Percentiles rank a stretch among this genome's conserved stretches.
These are phyloP conservation scores for Tylopilus vinaceipallidus DNA, from an alignment of 768 basidiomycete genomes.

Conservation along the genomic window DNA sequence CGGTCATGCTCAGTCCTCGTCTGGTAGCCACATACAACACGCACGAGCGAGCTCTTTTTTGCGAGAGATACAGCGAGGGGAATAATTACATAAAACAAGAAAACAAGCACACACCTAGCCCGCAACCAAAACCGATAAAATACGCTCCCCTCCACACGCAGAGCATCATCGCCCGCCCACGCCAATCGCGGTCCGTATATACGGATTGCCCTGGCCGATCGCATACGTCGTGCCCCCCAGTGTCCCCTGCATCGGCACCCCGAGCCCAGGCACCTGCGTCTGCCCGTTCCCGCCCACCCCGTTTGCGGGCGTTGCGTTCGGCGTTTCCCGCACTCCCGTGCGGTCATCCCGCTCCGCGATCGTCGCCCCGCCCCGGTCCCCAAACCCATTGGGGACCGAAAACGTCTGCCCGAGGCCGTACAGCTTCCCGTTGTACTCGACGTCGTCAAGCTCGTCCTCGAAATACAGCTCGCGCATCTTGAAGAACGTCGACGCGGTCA, in stretches of 20 bases:
- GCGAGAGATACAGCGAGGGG: conserved; percentile 30
- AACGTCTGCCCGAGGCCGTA: conserved; percentile 85
- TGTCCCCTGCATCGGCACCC: conserved; percentile 37
- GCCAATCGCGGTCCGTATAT: conserved; percentile 58
- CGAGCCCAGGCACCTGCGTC: conserved; percentile 48
- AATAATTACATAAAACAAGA: conserved; percentile 35
- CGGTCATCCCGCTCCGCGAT: conserved; percentile 80
- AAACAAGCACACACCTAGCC: conserved; percentile 17
- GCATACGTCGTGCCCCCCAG: conserved; percentile 54
- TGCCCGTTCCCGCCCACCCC: conserved; percentile 19
- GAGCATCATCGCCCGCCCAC: conserved; percentile 47
- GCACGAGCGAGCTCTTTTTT: not conserved
- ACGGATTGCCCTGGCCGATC: conserved; percentile 58
- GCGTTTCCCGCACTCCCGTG: conserved; percentile 42
- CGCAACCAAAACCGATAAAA: conserved; percentile 19
- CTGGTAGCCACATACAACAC: too few species aligned
- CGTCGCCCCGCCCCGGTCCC: conserved; percentile 74
- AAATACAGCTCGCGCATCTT: conserved; percentile 93
- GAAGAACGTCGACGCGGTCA: conserved; percentile 94
- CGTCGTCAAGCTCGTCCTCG: conserved; percentile 82
- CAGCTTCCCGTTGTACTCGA: conserved; percentile 77
- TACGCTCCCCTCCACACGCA: not conserved
- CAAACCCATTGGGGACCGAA: conserved; percentile 60
- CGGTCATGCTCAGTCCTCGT: too few species aligned
- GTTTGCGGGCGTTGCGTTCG: conserved; percentile 55